Evolutionary conservation across 129 eudicot species (phyloP), one percentile per base, ranked within the genome.

Genomic region (Saposhnikovia divaricata): DNA sequence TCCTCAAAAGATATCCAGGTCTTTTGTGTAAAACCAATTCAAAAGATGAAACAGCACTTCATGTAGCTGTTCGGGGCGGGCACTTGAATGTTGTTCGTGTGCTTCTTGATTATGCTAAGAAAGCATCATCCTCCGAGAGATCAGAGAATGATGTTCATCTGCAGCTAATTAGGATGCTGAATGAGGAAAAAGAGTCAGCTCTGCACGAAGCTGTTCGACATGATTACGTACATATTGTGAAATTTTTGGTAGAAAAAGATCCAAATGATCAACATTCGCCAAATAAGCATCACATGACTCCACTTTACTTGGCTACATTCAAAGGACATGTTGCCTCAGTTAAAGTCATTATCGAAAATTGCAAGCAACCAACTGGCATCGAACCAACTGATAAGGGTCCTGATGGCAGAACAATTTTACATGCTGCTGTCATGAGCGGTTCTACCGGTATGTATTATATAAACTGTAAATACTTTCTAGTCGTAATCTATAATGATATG

Each of bases 251-350:
- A 10, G 48, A 79, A 27, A 45, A 57, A 53, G 88, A 82, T 75
- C 46, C 72, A 1, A 39, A 68, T 1, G 55, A 45, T 75, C 16
- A 18, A 21, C 11, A 45, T 43, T 37, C 19, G 4, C 39, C 79
- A 1, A 85, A 85, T 59, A 80, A 75, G 8, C 43, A 39, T 10
- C 61, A 18, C 7, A 85, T 82, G 79, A 55, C 85, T 53, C 88
- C 88, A 19, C 77, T 85, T 53, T 82, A 79, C 40, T 37, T 85
- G 6, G 88, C 83, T 4, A 78, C 83, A 4, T 77, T 69, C 39
- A 38, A 46, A 3, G 85, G 83, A 25, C 73, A 28, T 68, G 65
- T 44, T 39, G 71, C 34, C 4, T 75, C 46, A 2, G 53, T 82
- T 25, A 5, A 9, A 5, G 14, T 19, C 23, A 79, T 85, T 51